These are phyloP conservation scores for Cryptococcus sp. DNA, from an alignment of 1,284 basidiomycete genomes.

Conservation along the genomic window DNA sequence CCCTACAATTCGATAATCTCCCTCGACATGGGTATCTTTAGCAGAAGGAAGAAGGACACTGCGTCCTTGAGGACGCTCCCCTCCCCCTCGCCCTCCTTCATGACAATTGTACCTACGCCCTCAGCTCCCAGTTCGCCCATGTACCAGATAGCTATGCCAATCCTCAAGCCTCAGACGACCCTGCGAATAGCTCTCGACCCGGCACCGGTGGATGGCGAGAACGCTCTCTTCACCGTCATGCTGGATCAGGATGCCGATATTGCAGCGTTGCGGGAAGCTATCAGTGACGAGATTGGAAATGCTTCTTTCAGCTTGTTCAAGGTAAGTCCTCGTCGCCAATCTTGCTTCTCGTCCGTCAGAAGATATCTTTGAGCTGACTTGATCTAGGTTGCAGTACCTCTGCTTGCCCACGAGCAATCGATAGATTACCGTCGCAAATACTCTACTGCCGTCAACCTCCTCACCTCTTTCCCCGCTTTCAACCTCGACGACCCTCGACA, in stretches of 20 bases:
- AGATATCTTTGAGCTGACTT: no score
- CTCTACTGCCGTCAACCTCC: constrained; percentile 25
- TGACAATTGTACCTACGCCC: not conserved
- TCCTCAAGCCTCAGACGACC: not conserved
- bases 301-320: constrained; percentile 36
- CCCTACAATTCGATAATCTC: no score
- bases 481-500: constrained; percentile 40
- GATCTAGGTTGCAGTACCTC: constrained; percentile 38
- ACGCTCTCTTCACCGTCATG: constrained; percentile 29
- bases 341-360: no score
- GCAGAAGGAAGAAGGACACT: constrained; percentile 5
- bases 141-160: not conserved
- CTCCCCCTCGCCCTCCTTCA: not conserved
- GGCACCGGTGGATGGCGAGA: constrained; percentile 9
- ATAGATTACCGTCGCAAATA: constrained; percentile 29
- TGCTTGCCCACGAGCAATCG: constrained; percentile 35
- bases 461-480: constrained; percentile 38
- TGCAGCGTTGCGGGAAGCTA: constrained; percentile 20
- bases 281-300: constrained; percentile 23
- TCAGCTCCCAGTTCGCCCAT: not conserved
- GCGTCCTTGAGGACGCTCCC: not conserved
- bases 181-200: constrained; percentile 12
- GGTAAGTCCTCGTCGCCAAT: constrained; percentile 13
- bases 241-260: constrained; percentile 27
- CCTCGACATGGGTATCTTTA: constrained; percentile 10